Evolutionary conservation across 108 stramenopile genomes (phyloP).

Genomic region (Fistulifera solaris): DNA sequence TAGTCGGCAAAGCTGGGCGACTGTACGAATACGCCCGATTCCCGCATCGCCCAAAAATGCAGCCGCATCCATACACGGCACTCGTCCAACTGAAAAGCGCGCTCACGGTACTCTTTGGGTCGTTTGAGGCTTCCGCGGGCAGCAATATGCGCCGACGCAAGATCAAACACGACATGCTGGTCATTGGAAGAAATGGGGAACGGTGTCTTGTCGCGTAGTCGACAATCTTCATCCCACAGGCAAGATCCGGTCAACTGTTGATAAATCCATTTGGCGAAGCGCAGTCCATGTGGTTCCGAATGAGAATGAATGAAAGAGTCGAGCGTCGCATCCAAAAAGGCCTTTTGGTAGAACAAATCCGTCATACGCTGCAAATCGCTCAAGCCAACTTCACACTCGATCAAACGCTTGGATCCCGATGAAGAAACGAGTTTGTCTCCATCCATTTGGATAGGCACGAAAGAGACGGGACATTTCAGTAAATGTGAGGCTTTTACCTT

Average conservation of each 20-base stretch:
- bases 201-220: slow-evolving; percentile 10
- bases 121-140: slow-evolving; percentile 64
- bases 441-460: slow-evolving; percentile 39
- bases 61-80: slow-evolving; percentile 68
- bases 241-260: slow-evolving; percentile 51
- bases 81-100: slow-evolving; percentile 56
- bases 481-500: too few species aligned
- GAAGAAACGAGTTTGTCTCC: slow-evolving; percentile 31
- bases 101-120: slow-evolving; percentile 29
- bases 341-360: slow-evolving; percentile 38
- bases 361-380: slow-evolving; percentile 40
- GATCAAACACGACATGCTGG: slow-evolving; percentile 44
- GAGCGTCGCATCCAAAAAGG: slow-evolving; percentile 46
- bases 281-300: slow-evolving; percentile 47
- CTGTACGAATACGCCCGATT: slow-evolving; percentile 28
- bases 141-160: slow-evolving; percentile 59
- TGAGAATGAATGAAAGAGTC: slow-evolving; percentile 59
- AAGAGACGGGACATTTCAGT: slow-evolving; percentile 21
- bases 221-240: slow-evolving; percentile 54
- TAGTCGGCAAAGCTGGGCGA: slow-evolving; percentile 53
- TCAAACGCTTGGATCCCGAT: slow-evolving; percentile 18
- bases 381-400: slow-evolving; percentile 35
- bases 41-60: slow-evolving; percentile 62
- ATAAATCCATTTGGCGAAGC: slow-evolving; percentile 67
- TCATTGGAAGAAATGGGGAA: slow-evolving; percentile 5